phyloP scores from a whole-genome alignment of 495 filamentous ascomycete species.

The Neurospora sp. region DNA sequence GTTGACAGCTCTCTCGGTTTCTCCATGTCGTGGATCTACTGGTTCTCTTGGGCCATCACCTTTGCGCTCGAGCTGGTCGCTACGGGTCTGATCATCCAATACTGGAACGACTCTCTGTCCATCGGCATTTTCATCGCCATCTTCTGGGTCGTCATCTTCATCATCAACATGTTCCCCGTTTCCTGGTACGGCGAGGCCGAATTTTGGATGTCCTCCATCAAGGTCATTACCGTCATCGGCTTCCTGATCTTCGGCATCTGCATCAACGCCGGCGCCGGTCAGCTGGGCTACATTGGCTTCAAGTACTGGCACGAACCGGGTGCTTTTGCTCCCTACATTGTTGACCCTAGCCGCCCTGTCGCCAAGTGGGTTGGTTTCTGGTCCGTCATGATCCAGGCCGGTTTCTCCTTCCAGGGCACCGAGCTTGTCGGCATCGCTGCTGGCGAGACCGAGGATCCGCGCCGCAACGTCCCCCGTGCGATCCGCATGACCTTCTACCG shows the following conservation, averaged over 20 bases:
- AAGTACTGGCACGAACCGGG: slow-evolving; percentile 61
- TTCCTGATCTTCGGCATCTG: slow-evolving; percentile 57
- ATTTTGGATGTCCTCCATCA: slow-evolving; percentile 64
- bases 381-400: slow-evolving; percentile 36
- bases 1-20: slow-evolving; percentile 68
- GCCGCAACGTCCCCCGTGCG: slow-evolving; percentile 42
- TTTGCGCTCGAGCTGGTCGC: slow-evolving; percentile 69
- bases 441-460: slow-evolving; percentile 53
- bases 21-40: slow-evolving; percentile 62
- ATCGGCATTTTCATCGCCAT: slow-evolving; percentile 66
- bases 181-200: slow-evolving; percentile 63
- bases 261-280: slow-evolving; percentile 56
- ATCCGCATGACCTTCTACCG: slow-evolving; percentile 47
- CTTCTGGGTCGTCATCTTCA: slow-evolving; percentile 59
- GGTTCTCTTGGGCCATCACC: slow-evolving; percentile 48
- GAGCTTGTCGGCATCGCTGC: slow-evolving; percentile 60
- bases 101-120: slow-evolving; percentile 49
- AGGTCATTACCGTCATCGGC: slow-evolving; percentile 65
- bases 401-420: slow-evolving; percentile 39
- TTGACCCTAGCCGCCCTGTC: slow-evolving; percentile 20
- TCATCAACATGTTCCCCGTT: slow-evolving; percentile 58
- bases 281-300: slow-evolving; percentile 59
- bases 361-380: slow-evolving; percentile 39
- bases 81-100: slow-evolving; percentile 64
- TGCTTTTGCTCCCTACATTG: slow-evolving; percentile 49